Evolutionary conservation across 140 eudicot species (phyloP).

Genomic region (Stevia rebaudiana): DNA sequence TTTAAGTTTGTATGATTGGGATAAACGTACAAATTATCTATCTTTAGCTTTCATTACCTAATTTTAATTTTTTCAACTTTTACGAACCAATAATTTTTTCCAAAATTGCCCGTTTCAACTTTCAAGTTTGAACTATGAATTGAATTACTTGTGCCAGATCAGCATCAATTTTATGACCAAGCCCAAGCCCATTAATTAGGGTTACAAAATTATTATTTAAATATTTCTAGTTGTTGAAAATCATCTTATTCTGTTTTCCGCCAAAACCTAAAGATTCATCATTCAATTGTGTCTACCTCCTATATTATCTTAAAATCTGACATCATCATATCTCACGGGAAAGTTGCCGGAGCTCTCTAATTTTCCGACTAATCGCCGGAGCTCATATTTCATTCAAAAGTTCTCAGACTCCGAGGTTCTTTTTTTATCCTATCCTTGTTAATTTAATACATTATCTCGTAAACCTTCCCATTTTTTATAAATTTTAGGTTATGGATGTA

Average conservation of each 20-base stretch:
- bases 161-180: no score
- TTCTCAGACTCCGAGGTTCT: constrained; percentile 13
- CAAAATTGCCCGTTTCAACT: no score
- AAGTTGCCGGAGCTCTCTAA: neutral
- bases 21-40: neutral
- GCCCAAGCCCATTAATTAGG: constrained; percentile 8
- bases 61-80: no score
- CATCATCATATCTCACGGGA: neutral
- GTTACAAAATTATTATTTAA: neutral
- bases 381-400: neutral
- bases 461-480: neutral
- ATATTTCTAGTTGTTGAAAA: neutral
- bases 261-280: constrained; percentile 21
- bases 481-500: neutral
- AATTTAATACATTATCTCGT: neutral
- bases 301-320: neutral
- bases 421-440: no score
- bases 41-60: neutral
- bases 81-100: no score
- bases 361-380: neutral
- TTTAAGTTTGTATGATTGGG: neutral
- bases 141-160: no score
- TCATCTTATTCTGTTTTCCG: constrained; percentile 25
- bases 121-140: no score
- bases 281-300: neutral